Percentiles rank a stretch among this genome's conserved stretches.
phyloP scores from a whole-genome alignment of 495 filamentous ascomycete species.

The Podospora appendiculata region DNA sequence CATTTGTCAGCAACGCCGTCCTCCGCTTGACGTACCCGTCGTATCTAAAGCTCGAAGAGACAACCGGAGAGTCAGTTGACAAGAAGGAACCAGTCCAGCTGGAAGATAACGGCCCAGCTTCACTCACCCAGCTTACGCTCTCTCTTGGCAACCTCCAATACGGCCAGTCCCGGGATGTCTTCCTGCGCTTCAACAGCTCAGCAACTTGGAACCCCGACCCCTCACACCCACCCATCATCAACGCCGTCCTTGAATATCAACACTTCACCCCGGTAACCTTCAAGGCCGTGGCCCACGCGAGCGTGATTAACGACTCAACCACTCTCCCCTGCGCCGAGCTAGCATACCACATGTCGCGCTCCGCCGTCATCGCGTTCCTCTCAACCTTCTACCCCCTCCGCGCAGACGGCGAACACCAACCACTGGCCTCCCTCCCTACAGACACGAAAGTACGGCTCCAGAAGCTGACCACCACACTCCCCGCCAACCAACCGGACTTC shows the following conservation, averaged over 20 bases:
- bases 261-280: conserved; percentile 7
- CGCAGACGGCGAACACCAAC: conserved; percentile 19
- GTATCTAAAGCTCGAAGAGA: conserved; percentile 22
- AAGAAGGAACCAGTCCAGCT: conserved; percentile 11
- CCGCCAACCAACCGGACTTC: conserved; percentile 11
- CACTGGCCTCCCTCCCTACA: neutral
- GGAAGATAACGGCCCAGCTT: neutral
- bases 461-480: conserved; percentile 19
- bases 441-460: conserved; percentile 5
- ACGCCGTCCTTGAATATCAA: conserved; percentile 25
- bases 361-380: conserved; percentile 30
- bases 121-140: conserved; percentile 19
- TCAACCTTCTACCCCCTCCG: conserved; percentile 23
- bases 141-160: conserved; percentile 35
- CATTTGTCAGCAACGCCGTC: conserved; percentile 27
- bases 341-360: conserved; percentile 38
- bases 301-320: conserved; percentile 2
- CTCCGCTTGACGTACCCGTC: conserved; percentile 26
- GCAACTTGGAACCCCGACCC: neutral
- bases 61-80: conserved; percentile 24
- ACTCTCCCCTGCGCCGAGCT: conserved; percentile 5
- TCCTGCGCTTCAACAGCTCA: conserved; percentile 16
- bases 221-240: conserved; percentile 9
- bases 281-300: neutral
- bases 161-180: conserved; percentile 40